Evolutionary conservation across 371 early-diverging fungal species (phyloP).

Genomic region (Coemansia sp.): DNA sequence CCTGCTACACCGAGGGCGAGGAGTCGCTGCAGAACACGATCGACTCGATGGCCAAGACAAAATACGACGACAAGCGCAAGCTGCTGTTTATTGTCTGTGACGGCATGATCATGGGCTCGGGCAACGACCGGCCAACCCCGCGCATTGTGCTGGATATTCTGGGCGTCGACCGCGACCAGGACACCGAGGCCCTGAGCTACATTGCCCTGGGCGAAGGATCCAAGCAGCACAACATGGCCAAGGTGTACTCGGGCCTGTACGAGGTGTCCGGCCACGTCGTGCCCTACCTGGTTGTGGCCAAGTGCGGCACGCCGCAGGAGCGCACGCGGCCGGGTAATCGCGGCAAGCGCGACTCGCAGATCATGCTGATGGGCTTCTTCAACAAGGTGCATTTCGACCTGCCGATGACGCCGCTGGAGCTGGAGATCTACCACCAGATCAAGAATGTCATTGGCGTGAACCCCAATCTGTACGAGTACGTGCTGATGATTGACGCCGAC

Average conservation of each 20-base stretch:
- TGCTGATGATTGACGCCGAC: conserved; percentile 96
- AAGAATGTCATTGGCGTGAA: conserved; percentile 78
- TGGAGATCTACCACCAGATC: conserved; percentile 92
- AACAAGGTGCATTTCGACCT: conserved; percentile 57
- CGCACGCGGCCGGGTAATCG: conserved; percentile 93
- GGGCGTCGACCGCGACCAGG: conserved; percentile 64
- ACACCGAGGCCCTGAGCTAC: conserved; percentile 84
- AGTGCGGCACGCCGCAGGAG: conserved; percentile 84
- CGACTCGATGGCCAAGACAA: conserved; percentile 86
- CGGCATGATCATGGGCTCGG: conserved; percentile 94
- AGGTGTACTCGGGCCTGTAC: conserved; percentile 97
- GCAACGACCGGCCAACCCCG: conserved; percentile 97
- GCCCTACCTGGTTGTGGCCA: conserved; percentile 94
- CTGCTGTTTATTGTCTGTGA: conserved; percentile 91
- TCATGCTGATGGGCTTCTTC: conserved; percentile 98
- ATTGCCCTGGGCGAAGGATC: conserved; percentile 89
- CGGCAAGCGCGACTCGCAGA: conserved; percentile 99
- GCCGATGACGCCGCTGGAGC: conserved; percentile 90
- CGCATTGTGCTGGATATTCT: conserved; percentile 95
- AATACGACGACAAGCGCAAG: conserved; percentile 95
- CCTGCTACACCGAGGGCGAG: conserved; percentile 96
- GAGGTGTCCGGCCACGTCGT: conserved; percentile 84
- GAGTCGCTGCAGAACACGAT: conserved; percentile 88
- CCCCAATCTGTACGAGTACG: conserved; percentile 68
- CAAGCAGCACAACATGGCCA: conserved; percentile 93